Percentiles rank a stretch among this genome's conserved stretches.
phyloP scores from a whole-genome alignment of 768 basidiomycete genomes.

The Coprinopsis marcescibilis region DNA sequence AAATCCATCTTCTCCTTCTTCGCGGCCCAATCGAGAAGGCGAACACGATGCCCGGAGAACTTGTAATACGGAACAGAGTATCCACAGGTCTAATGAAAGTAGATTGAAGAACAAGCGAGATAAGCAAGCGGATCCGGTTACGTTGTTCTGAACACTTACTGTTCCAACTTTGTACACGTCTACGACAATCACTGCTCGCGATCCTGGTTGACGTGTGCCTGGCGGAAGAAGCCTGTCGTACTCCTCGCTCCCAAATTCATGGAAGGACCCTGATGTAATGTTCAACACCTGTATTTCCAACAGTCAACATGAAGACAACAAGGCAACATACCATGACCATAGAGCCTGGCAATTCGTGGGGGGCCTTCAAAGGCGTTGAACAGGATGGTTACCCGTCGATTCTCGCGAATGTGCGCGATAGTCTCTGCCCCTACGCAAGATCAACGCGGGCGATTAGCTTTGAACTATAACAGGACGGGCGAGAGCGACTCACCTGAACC shows the following conservation, averaged over 20 bases:
- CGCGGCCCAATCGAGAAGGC: slow-evolving; percentile 40
- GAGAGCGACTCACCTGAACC: slow-evolving; percentile 48
- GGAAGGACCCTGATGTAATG: slow-evolving; percentile 39
- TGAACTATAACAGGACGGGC: too few species aligned
- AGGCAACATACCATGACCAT: slow-evolving; percentile 45
- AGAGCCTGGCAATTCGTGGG: slow-evolving; percentile 51
- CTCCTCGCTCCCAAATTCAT: slow-evolving; percentile 60
- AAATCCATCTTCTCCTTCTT: slow-evolving; percentile 41
- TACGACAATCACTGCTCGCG: slow-evolving; percentile 54
- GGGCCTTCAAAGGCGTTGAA: slow-evolving; percentile 61
- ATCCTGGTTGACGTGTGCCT: slow-evolving; percentile 44
- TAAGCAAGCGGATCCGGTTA: background rate
- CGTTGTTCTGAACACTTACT: slow-evolving; percentile 22
- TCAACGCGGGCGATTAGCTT: background rate
- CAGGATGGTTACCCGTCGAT: slow-evolving; percentile 53
- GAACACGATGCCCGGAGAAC: slow-evolving; percentile 50
- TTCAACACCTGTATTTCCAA: background rate
- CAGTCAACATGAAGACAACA: background rate
- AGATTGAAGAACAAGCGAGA: background rate
- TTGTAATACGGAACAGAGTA: slow-evolving; percentile 57
- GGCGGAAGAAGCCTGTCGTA: slow-evolving; percentile 48
- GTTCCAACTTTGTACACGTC: slow-evolving; percentile 54
- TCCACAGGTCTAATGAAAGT: slow-evolving; percentile 54
- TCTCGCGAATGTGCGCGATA: slow-evolving; percentile 50
- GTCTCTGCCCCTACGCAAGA: slow-evolving; percentile 32